phyloP scores from a whole-genome alignment of 2,329 filamentous ascomycete species.

The Monilinia fructicola region DNA sequence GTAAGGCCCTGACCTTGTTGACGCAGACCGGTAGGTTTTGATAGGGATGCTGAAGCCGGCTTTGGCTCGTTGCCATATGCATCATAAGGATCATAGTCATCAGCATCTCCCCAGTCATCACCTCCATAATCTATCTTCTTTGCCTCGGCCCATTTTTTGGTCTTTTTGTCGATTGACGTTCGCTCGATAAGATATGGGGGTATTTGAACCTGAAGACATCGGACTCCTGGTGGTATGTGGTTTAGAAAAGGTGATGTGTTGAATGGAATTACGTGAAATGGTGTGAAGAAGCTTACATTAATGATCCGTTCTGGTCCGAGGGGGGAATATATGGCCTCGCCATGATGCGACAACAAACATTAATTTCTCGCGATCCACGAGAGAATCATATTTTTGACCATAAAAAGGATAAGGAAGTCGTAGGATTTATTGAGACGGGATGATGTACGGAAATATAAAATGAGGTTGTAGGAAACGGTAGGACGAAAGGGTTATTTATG shows the following conservation, averaged over 20 bases:
- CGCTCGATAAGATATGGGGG: slow-evolving; percentile 61
- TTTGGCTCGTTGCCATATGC: slow-evolving; percentile 42
- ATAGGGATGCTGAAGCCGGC: slow-evolving; percentile 34
- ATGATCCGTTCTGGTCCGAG: slow-evolving; percentile 22
- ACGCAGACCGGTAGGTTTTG: slow-evolving; percentile 46
- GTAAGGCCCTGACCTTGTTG: slow-evolving; percentile 44
- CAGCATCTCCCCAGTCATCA: slow-evolving; percentile 84
- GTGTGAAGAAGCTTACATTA: slow-evolving; percentile 13
- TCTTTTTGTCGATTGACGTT: slow-evolving; percentile 90
- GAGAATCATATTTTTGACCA: slow-evolving; percentile 19
- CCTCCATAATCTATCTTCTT: slow-evolving; percentile 85
- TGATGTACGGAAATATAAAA: neutral
- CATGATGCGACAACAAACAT: slow-evolving; percentile 33
- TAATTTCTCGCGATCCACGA: slow-evolving; percentile 22
- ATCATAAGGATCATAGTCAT: slow-evolving; percentile 53
- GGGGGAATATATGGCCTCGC: slow-evolving; percentile 37
- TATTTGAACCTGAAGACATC: slow-evolving; percentile 25
- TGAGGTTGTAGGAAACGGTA: neutral
- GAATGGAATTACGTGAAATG: neutral
- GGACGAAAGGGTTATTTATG: neutral
- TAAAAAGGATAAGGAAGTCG: neutral
- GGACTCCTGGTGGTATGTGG: slow-evolving; percentile 30
- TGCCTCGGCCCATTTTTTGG: slow-evolving; percentile 92
- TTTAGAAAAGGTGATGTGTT: slow-evolving; percentile 15
- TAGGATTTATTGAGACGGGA: neutral